phyloP scores from a whole-genome alignment of 345 rosid genomes.

The Ceriops zippeliana region DNA sequence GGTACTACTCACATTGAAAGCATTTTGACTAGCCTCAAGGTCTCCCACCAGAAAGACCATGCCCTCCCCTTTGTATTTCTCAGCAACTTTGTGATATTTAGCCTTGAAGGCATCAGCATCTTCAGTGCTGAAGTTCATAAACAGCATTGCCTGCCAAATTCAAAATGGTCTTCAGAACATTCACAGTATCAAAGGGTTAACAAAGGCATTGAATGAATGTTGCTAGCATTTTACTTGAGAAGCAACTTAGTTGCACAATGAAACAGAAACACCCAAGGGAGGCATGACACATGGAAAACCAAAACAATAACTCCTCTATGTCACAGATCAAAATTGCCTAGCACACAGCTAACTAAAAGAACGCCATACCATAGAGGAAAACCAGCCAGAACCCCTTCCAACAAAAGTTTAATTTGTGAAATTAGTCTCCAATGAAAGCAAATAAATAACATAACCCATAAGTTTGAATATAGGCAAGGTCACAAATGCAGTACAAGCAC shows the following conservation, averaged over 20 bases:
- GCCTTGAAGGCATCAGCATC: slow-evolving; percentile 54
- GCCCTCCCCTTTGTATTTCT: slow-evolving; percentile 65
- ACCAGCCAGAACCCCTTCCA: too few species aligned
- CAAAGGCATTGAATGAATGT: not conserved
- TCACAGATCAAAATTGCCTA: too few species aligned
- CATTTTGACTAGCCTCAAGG: slow-evolving; percentile 76
- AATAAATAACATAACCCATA: not conserved
- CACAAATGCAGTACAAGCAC: not conserved
- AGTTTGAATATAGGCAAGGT: not conserved
- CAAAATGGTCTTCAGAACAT: slow-evolving; percentile 1
- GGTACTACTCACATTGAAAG: slow-evolving; percentile 61
- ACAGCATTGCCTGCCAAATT: slow-evolving; percentile 72
- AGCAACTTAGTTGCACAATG: not conserved
- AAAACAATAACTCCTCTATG: not conserved
- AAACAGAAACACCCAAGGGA: not conserved
- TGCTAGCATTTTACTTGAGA: not conserved
- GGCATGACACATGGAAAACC: not conserved
- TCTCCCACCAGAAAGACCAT: slow-evolving; percentile 81
- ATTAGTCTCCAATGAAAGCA: too few species aligned
- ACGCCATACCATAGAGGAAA: too few species aligned
- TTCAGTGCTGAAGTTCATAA: slow-evolving; percentile 59
- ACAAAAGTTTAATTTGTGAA: too few species aligned
- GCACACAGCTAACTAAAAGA: too few species aligned
- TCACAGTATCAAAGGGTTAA: not conserved
- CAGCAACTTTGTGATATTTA: slow-evolving; percentile 70